phyloP scores from a whole-genome alignment of 192 early-diverging fungal species.

The Entophlyctis helioformis region DNA sequence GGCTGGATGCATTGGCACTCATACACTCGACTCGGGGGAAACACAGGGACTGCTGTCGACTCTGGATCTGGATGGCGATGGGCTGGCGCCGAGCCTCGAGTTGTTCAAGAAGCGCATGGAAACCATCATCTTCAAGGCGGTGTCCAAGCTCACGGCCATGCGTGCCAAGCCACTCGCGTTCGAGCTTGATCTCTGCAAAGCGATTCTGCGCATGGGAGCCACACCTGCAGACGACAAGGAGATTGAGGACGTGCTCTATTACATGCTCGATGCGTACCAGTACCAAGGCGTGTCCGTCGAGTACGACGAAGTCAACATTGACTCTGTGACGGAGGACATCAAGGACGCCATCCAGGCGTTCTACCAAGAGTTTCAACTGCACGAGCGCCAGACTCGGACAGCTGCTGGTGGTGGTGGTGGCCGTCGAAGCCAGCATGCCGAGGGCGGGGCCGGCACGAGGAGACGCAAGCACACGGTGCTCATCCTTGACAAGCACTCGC shows the following conservation, averaged over 20 bases:
- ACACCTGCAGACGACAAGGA: conserved; percentile 41
- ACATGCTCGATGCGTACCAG: conserved; percentile 54
- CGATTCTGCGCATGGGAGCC: conserved; percentile 42
- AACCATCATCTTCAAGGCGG: too few relatives aligned
- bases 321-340: conserved; percentile 14
- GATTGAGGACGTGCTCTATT: conserved; percentile 57
- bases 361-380: too few relatives aligned
- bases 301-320: conserved; percentile 41
- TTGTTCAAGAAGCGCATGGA: too few relatives aligned
- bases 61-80: too few relatives aligned
- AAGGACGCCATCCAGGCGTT: neutral
- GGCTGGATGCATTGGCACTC: neutral
- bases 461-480: conserved; percentile 58
- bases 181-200: conserved; percentile 38
- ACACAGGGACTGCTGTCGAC: too few relatives aligned
- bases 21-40: neutral
- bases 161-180: too few relatives aligned
- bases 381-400: too few relatives aligned
- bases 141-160: too few relatives aligned
- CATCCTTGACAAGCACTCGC: conserved; percentile 72
- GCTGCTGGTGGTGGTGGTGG: too few relatives aligned
- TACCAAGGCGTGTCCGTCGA: conserved; percentile 35
- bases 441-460: too few relatives aligned
- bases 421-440: too few relatives aligned
- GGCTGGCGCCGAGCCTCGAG: too few relatives aligned